phyloP scores from a whole-genome alignment of 768 basidiomycete species.

The Macrolepiota fuliginosa region DNA sequence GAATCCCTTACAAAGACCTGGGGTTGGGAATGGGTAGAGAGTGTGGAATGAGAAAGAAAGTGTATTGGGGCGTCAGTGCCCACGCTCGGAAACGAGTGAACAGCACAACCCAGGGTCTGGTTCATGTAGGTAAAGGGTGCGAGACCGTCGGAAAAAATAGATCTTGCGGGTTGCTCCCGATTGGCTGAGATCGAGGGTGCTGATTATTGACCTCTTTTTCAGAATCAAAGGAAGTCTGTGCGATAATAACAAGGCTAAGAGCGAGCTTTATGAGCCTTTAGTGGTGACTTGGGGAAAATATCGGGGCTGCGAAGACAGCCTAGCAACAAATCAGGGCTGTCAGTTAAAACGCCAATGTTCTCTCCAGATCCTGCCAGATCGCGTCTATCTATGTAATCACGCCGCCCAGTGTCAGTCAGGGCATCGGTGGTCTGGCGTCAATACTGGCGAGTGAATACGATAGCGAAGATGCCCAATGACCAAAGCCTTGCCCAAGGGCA shows the following conservation, averaged over 20 bases:
- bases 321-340: neutral
- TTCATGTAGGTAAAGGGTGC: neutral
- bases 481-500: too few species aligned
- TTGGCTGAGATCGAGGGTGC: neutral
- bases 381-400: neutral
- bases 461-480: too few species aligned
- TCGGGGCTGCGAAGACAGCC: neutral
- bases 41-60: neutral
- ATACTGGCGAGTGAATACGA: too few species aligned
- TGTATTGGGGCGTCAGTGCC: neutral
- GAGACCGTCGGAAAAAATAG: slow-evolving; percentile 1
- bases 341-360: neutral
- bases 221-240: neutral
- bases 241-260: neutral
- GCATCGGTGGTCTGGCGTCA: neutral
- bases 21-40: neutral
- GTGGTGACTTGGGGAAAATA: neutral
- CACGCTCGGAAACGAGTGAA: neutral
- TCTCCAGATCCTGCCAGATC: neutral
- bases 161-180: neutral
- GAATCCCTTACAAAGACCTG: slow-evolving; percentile 27
- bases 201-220: neutral
- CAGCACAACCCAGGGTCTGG: neutral
- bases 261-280: neutral
- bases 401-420: neutral